Evolutionary conservation across 371 early-diverging fungal species (phyloP).

Genomic region (Rhizopus stolonifer): DNA sequence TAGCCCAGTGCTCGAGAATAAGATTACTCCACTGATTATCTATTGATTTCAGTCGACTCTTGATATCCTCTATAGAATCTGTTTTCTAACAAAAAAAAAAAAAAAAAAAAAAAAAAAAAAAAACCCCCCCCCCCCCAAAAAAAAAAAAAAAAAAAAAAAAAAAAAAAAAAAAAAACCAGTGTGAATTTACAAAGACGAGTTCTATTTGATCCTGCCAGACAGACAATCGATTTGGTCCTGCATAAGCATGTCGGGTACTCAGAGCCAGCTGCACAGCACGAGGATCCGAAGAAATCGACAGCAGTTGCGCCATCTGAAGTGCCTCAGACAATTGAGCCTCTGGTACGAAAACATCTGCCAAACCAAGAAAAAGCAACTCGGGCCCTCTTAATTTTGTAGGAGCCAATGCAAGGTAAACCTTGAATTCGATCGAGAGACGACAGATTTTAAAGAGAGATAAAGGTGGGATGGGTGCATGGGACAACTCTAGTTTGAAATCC

Average conservation of each 20-base stretch:
- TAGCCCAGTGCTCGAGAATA: slow-evolving; percentile 33
- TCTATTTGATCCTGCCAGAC: slow-evolving; percentile 55
- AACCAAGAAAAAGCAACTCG: slow-evolving; percentile 48
- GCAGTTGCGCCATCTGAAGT: slow-evolving; percentile 24
- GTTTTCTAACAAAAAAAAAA: slow-evolving; percentile 22
- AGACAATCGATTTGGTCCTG: slow-evolving; percentile 56
- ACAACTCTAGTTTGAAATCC: slow-evolving; percentile 20
- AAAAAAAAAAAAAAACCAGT: no score
- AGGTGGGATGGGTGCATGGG: slow-evolving; percentile 46
- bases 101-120: no score
- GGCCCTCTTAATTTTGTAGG: slow-evolving; percentile 55
- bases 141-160: no score
- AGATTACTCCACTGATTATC: slow-evolving; percentile 32
- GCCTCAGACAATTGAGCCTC: slow-evolving; percentile 47
- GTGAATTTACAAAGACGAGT: slow-evolving; percentile 42
- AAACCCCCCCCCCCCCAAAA: no score
- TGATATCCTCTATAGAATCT: slow-evolving; percentile 24
- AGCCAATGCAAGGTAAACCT: slow-evolving; percentile 49
- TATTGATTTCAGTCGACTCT: slow-evolving; percentile 11
- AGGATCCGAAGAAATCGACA: slow-evolving; percentile 50
- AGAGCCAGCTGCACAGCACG: slow-evolving; percentile 49
- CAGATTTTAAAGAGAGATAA: background rate
- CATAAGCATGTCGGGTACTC: slow-evolving; percentile 47
- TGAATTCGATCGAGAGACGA: slow-evolving; percentile 33
- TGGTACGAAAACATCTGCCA: slow-evolving; percentile 57